These are phyloP conservation scores for Petunia secreta DNA, from an alignment of 257 asterid genomes.

Conservation along the genomic window DNA sequence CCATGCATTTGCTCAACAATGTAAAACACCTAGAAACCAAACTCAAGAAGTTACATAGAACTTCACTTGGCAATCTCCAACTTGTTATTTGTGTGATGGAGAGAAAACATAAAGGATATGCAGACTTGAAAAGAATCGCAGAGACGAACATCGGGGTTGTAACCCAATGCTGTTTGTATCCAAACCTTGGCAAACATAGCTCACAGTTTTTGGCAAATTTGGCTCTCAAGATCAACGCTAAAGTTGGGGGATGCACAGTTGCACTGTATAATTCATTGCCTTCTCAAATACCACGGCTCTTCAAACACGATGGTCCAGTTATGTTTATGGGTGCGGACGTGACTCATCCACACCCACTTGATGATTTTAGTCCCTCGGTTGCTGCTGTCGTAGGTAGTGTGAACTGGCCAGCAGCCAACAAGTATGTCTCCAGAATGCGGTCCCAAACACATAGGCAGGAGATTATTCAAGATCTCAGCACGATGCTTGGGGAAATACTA, in stretches of 20 bases:
- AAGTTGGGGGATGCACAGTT: conserved; percentile 93
- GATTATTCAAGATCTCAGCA: conserved; percentile 71
- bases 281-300: conserved; percentile 76
- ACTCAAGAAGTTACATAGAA: conserved; percentile 63
- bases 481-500: conserved; percentile 74
- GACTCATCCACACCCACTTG: conserved; percentile 93
- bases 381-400: conserved; percentile 97
- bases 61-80: conserved; percentile 68
- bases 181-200: conserved; percentile 61
- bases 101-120: conserved; percentile 92
- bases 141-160: conserved; percentile 83
- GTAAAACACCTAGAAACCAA: conserved; percentile 70
- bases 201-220: conserved; percentile 86
- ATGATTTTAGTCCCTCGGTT: conserved; percentile 85
- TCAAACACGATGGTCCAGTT: conserved; percentile 63
- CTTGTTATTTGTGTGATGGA: conserved; percentile 96
- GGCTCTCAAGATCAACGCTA: conserved; percentile 95
- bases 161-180: conserved; percentile 87
- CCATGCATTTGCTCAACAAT: conserved; percentile 80
- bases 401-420: conserved; percentile 93
- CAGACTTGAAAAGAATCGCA: conserved; percentile 83
- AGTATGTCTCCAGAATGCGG: conserved; percentile 82
- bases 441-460: conserved; percentile 92
- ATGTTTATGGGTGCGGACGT: conserved; percentile 98
- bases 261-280: conserved; percentile 76